These are phyloP conservation scores for Breynia disticha DNA, from an alignment of 441 rosid species.

Conservation along the genomic window DNA sequence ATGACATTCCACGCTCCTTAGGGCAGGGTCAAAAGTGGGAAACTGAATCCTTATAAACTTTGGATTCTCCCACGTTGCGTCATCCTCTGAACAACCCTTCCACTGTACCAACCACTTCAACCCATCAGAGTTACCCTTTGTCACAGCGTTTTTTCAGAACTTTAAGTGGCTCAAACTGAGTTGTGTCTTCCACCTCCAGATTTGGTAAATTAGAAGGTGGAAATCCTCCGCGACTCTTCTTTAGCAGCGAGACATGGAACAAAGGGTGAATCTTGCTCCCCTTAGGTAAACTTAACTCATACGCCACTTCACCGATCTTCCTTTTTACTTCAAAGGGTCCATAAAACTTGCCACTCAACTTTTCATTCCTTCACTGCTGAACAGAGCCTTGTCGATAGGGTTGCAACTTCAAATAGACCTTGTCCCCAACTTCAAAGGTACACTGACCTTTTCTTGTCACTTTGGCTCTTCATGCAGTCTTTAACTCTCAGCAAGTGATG, in stretches of 20 bases:
- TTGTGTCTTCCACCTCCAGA: background rate
- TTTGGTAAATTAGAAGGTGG: background rate
- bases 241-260: background rate
- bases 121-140: too few species aligned
- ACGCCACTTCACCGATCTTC: background rate
- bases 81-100: background rate
- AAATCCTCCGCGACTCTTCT: background rate
- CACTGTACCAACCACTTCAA: too few species aligned
- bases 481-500: too few species aligned
- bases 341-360: constrained; percentile 1
- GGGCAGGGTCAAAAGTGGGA: background rate
- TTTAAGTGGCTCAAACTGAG: background rate
- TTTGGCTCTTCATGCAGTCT: background rate
- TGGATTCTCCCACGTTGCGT: background rate
- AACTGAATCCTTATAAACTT: background rate
- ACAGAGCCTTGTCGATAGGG: background rate
- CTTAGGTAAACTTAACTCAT: background rate
- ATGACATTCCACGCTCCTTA: too few species aligned
- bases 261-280: background rate
- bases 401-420: constrained; percentile 1
- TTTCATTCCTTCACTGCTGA: background rate
- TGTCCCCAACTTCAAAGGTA: background rate
- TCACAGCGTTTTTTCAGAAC: too few species aligned
- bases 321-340: background rate
- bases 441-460: background rate